Percentiles rank a stretch among this genome's conserved stretches.
phyloP scores from a whole-genome alignment of 2,329 filamentous ascomycete genomes.

The Anisogramma anomala region DNA sequence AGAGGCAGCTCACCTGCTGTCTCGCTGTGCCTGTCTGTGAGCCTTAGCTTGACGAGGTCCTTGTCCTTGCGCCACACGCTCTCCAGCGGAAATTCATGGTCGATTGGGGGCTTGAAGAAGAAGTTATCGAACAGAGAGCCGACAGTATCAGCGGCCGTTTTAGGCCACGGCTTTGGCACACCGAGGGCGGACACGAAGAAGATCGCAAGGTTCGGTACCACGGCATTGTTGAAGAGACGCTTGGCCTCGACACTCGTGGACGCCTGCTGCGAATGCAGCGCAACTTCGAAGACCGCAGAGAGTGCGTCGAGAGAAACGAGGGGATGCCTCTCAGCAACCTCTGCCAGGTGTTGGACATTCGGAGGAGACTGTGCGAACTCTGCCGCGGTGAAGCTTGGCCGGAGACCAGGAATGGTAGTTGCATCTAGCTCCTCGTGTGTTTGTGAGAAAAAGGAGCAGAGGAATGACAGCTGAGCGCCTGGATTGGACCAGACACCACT shows the following conservation, averaged over 20 bases:
- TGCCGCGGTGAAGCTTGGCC: conserved; percentile 59
- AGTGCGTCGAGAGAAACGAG: conserved; percentile 81
- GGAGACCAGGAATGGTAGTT: conserved; percentile 70
- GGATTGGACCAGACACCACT: conserved; percentile 79
- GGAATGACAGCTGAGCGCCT: conserved; percentile 85
- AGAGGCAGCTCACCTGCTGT: conserved; percentile 55
- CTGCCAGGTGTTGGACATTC: conserved; percentile 40
- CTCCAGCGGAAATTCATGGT: conserved; percentile 81
- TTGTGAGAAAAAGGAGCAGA: conserved; percentile 73
- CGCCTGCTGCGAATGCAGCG: conserved; percentile 47
- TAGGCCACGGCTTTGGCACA: conserved; percentile 65
- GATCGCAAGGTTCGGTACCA: conserved; percentile 63
- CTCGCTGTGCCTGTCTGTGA: conserved; percentile 64
- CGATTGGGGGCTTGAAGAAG: conserved; percentile 62
- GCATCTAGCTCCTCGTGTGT: conserved; percentile 68
- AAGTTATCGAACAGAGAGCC: conserved; percentile 74
- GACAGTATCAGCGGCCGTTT: conserved; percentile 62
- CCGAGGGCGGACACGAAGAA: conserved; percentile 70
- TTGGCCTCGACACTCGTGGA: conserved; percentile 53
- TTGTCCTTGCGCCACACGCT: conserved; percentile 86
- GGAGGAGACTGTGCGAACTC: conserved; percentile 40
- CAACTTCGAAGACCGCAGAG: conserved; percentile 54
- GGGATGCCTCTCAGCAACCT: conserved; percentile 65
- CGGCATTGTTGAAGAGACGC: conserved; percentile 53
- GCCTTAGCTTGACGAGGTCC: conserved; percentile 69